These are phyloP conservation scores for Colletotrichum costaricense DNA, from an alignment of 2,329 filamentous ascomycete genomes.

Conservation along the genomic window DNA sequence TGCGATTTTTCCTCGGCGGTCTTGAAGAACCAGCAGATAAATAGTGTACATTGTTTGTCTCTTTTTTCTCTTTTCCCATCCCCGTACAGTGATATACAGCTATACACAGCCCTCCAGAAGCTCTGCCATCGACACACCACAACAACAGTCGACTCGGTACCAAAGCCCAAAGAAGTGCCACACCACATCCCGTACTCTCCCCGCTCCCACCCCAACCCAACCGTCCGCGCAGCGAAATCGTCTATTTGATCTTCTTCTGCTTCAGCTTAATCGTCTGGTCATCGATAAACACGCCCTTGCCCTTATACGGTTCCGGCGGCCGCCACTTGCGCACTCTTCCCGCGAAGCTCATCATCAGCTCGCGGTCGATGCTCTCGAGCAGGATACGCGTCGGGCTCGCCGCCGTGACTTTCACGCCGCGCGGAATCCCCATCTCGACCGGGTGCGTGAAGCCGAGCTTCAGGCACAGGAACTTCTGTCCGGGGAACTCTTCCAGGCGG, in stretches of 20 bases:
- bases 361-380: conserved; percentile 87
- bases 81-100: conserved; percentile 35
- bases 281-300: conserved; percentile 98
- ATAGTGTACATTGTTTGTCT: conserved; percentile 20
- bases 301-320: conserved; percentile 96
- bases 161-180: background rate
- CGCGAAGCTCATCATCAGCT: conserved; percentile 90
- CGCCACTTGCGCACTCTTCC: conserved; percentile 90
- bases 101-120: conserved; percentile 30
- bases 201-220: background rate
- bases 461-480: conserved; percentile 89
- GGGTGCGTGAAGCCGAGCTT: conserved; percentile 98
- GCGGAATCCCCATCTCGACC: conserved; percentile 87
- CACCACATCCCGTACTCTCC: background rate
- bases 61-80: conserved; percentile 20
- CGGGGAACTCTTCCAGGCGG: conserved; percentile 78
- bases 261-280: conserved; percentile 98
- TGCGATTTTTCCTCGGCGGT: background rate
- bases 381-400: conserved; percentile 93
- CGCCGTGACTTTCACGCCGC: conserved; percentile 85
- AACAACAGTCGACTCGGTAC: background rate
- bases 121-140: background rate
- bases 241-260: conserved; percentile 95
- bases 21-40: background rate
- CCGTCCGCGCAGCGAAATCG: background rate